Base-by-base conservation (phyloP, 2,329 filamentous ascomycete genomes). In the Apiospora hydei region DNA sequence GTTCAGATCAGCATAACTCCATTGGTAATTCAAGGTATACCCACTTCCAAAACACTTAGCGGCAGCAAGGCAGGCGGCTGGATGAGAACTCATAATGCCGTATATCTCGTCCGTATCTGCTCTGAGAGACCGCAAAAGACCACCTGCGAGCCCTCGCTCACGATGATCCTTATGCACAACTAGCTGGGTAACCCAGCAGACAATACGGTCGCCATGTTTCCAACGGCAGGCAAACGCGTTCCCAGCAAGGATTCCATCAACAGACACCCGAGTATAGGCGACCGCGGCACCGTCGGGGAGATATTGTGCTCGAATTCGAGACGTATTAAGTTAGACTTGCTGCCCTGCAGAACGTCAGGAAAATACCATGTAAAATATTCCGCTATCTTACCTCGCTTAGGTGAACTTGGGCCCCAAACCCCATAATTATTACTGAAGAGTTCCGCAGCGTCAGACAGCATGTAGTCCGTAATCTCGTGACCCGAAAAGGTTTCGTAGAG, bases 141-240 rank as follows among this genome's bases (percentile, higher is more conserved):
- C 72, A 44, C 73, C 74, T 64, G 82, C 82, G 71, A 84, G 77
- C 41, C 80, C 77, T 74, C 76, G 80, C 73, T 80, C 77, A 69
- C 83, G 80, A 72, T 80, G 81, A 49, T 78, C 73, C 34, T 61
- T 73, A 72, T 81, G 75, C 14, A 84, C 80, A n/a, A 84, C 82
- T 67, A 84, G 76, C 75, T 84, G 81, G 70, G 83, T 83, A 70
- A 84, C 75, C 82, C 82, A 84, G 74, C 80, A 83, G 24, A 84
- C 74, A 69, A 57, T 75, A 71, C 74, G 77, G 53, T 75, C 75
- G 70, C 78, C 71, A 72, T 76, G 72, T 51, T 72, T 74, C 82
- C 80, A 83, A 69, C 80, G 78, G 69, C 80, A 81, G 44, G 78
- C 78, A 69, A 83, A 81, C 57, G 77, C 80, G 72, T 83, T 76